Conservation (phyloP, 2,329 filamentous ascomycete species). For the Sporothrix euskadiensis region DNA sequence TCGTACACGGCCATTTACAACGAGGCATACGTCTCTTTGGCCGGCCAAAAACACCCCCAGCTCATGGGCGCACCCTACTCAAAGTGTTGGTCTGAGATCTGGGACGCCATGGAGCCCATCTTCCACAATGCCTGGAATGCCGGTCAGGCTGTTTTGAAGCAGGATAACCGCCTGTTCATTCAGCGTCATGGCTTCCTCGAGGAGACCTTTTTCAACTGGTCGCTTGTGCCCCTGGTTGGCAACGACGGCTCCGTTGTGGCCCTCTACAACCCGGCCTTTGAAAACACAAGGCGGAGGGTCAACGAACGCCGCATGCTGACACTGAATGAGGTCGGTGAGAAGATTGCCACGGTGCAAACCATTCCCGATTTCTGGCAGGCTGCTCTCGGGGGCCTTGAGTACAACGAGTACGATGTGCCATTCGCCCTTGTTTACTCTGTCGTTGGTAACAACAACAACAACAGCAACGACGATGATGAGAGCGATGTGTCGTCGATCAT, state of each 20-base stretch:
- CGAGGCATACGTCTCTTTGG: constrained; percentile 68
- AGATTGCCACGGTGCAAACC: constrained; percentile 69
- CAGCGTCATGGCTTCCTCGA: constrained; percentile 69
- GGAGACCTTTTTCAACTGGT: constrained; percentile 83
- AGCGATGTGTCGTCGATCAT: constrained; percentile 72
- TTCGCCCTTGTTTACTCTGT: constrained; percentile 78
- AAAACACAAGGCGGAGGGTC: constrained; percentile 76
- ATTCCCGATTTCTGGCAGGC: constrained; percentile 73
- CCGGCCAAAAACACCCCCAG: constrained; percentile 72
- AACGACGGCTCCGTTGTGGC: constrained; percentile 72
- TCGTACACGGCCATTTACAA: constrained; percentile 72
- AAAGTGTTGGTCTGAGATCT: constrained; percentile 72
- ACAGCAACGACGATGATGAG: constrained; percentile 66
- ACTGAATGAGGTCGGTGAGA: constrained; percentile 73
- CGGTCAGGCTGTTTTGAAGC: constrained; percentile 80
- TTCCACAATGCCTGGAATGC: constrained; percentile 67
- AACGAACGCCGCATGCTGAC: constrained; percentile 79
- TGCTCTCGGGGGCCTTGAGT: constrained; percentile 67
- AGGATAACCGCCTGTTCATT: constrained; percentile 76
- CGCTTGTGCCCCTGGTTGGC: constrained; percentile 74
- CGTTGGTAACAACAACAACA: neutral
- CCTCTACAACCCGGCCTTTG: constrained; percentile 77
- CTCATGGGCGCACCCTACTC: constrained; percentile 73
- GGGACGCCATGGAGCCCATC: constrained; percentile 67
- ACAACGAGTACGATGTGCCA: constrained; percentile 73